Percentiles rank a stretch among this genome's conserved stretches.
Evolutionary conservation across 495 filamentous ascomycete genomes (phyloP).

Genomic region (Amorphotheca resinae): DNA sequence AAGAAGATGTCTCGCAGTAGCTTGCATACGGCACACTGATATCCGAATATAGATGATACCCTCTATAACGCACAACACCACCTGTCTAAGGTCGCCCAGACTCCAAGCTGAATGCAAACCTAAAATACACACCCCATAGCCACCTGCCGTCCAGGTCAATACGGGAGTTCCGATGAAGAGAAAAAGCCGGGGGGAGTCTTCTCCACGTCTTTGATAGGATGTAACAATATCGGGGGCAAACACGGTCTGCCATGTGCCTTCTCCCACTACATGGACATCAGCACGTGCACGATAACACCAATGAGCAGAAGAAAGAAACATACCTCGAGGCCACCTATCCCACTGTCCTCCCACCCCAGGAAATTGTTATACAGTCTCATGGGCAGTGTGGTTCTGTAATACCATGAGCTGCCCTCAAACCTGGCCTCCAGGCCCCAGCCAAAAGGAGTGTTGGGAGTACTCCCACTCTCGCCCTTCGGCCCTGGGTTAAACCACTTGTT

Average conservation of each 20-base stretch:
- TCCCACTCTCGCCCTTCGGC: constrained; percentile 32
- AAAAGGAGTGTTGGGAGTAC: constrained; percentile 33
- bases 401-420: constrained; percentile 47
- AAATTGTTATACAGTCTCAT: constrained; percentile 49
- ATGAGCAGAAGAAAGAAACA: constrained; percentile 1
- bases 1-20: too few species aligned
- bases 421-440: constrained; percentile 40
- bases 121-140: too few species aligned
- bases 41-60: too few species aligned
- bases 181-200: constrained; percentile 24
- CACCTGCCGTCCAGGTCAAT: too few species aligned
- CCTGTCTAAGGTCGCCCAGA: too few species aligned
- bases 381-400: constrained; percentile 39
- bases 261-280: constrained; percentile 32
- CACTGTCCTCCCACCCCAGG: constrained; percentile 43
- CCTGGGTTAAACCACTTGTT: constrained; percentile 51
- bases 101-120: too few species aligned
- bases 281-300: neutral
- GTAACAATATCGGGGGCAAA: constrained; percentile 42
- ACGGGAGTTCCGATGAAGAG: neutral
- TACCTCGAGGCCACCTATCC: constrained; percentile 32
- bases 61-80: too few species aligned
- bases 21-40: too few species aligned
- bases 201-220: constrained; percentile 40
- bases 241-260: constrained; percentile 36